Conservation (phyloP, 768 basidiomycete genomes). For the Mrakia frigida region DNA sequence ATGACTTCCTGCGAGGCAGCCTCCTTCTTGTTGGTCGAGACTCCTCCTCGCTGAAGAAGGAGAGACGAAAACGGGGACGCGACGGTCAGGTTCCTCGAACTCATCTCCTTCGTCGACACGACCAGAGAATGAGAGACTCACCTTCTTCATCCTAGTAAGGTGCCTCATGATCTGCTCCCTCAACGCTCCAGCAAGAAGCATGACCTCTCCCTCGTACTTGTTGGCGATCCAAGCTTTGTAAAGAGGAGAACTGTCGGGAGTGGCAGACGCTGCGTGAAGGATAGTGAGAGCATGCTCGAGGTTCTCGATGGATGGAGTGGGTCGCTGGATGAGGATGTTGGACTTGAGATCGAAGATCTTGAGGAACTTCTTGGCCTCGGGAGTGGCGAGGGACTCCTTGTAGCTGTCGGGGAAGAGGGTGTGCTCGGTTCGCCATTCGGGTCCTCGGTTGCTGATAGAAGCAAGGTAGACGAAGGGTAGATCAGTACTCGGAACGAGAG, state of each 20-base stretch:
- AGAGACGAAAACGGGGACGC: not conserved
- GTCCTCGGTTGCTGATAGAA: not conserved
- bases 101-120: not conserved
- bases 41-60: not conserved
- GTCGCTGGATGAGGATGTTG: not conserved
- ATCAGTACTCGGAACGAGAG: not conserved
- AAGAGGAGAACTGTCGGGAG: not conserved
- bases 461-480: not conserved
- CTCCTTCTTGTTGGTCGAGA: not conserved
- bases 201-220: not conserved
- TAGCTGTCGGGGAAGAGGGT: not conserved
- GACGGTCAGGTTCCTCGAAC: not conserved
- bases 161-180: conserved; percentile 6
- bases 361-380: not conserved
- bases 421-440: not conserved
- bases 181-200: not conserved
- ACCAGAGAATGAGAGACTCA: not conserved
- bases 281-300: not conserved
- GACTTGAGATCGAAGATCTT: conserved; percentile 1
- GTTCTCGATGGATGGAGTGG: not conserved
- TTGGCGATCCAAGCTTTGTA: not conserved
- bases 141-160: not conserved
- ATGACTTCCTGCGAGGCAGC: not conserved
- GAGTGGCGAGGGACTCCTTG: not conserved
- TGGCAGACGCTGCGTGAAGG: not conserved